Evolutionary conservation across 1,284 basidiomycete genomes (phyloP).

Genomic region (Moesziomyces aphidis): DNA sequence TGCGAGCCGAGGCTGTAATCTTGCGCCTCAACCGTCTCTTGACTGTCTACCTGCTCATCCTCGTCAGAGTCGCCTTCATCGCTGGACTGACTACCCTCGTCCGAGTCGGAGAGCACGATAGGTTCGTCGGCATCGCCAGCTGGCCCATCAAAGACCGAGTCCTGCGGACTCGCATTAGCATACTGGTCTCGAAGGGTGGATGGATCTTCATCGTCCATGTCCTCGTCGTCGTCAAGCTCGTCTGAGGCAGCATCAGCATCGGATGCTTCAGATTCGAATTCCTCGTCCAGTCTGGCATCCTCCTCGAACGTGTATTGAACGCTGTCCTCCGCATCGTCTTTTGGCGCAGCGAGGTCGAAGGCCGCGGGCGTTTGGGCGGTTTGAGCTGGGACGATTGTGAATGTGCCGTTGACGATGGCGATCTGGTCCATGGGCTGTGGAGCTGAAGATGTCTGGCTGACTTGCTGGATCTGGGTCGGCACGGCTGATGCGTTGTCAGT

Average conservation of each 20-base stretch:
- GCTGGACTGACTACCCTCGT: constrained; percentile 12
- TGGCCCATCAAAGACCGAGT: constrained; percentile 30
- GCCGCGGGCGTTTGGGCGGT: neutral
- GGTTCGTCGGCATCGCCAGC: constrained; percentile 41
- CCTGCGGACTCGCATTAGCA: constrained; percentile 12
- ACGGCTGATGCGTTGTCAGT: neutral
- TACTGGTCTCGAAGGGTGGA: constrained; percentile 5
- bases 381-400: constrained; percentile 27
- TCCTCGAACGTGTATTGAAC: constrained; percentile 7
- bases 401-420: constrained; percentile 29
- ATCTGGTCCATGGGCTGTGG: constrained; percentile 39
- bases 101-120: constrained; percentile 47
- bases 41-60: neutral
- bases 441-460: neutral
- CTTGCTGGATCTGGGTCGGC: neutral
- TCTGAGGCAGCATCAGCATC: constrained; percentile 1
- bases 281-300: neutral
- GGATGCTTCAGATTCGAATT: neutral
- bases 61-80: constrained; percentile 1
- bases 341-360: neutral
- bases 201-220: neutral
- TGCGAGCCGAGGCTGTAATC: neutral
- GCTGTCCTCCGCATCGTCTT: neutral
- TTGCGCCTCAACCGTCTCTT: neutral
- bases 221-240: constrained; percentile 12